phyloP scores from a whole-genome alignment of 768 basidiomycete genomes.

The Pholiota microspora region DNA sequence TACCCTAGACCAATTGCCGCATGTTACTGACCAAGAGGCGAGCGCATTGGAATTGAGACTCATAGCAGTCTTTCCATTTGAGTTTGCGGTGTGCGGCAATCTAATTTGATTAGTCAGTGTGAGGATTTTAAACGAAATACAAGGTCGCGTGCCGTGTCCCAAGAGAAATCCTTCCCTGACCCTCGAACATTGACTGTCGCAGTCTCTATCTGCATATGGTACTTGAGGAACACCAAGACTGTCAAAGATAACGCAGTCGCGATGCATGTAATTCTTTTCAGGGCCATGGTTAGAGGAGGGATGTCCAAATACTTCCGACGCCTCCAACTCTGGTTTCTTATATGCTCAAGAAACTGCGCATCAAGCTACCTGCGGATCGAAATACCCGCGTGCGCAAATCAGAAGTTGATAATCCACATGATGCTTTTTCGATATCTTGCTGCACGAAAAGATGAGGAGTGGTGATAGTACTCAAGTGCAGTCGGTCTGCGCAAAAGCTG shows the following conservation, averaged over 20 bases:
- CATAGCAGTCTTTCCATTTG: constrained; percentile 14
- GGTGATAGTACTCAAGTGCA: no score
- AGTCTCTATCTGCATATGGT: no score
- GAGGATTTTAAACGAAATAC: not conserved
- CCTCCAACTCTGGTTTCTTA: no score
- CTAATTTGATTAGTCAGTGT: not conserved
- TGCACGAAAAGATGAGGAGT: no score
- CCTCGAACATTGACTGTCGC: not conserved
- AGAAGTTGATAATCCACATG: no score
- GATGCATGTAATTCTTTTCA: not conserved
- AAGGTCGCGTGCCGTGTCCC: not conserved
- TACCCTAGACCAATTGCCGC: constrained; percentile 8
- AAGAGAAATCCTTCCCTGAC: not conserved
- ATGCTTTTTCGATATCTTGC: no score
- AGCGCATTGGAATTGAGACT: constrained; percentile 25
- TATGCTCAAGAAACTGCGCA: not conserved
- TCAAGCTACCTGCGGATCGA: not conserved
- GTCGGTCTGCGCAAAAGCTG: no score
- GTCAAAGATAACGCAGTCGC: not conserved
- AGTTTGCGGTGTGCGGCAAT: constrained; percentile 18
- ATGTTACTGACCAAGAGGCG: constrained; percentile 22
- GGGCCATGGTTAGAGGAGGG: not conserved
- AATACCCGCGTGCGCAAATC: no score
- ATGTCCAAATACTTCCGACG: not conserved
- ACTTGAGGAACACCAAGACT: not conserved